phyloP scores from a whole-genome alignment of 2,329 filamentous ascomycete species.

The Calonectria naviculata region DNA sequence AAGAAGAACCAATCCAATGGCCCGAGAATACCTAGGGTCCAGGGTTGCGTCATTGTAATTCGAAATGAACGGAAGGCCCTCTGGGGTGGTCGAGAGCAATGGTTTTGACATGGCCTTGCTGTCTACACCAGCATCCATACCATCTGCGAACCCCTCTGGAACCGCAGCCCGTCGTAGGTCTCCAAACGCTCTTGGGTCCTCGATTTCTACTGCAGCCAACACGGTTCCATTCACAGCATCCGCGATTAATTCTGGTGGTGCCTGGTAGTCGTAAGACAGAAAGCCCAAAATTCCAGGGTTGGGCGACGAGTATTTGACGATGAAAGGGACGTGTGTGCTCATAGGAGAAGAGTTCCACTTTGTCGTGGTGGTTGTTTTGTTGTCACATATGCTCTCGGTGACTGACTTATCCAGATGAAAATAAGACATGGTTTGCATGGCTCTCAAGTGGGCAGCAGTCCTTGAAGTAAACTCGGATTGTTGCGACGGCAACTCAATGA shows the following conservation, averaged over 20 bases:
- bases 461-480: slow-evolving; percentile 64
- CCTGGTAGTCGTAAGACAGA: slow-evolving; percentile 74
- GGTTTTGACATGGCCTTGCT: not conserved
- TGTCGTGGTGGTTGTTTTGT: slow-evolving; percentile 18
- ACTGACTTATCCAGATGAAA: slow-evolving; percentile 64
- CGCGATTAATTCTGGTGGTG: slow-evolving; percentile 66
- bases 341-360: slow-evolving; percentile 68
- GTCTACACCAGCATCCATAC: slow-evolving; percentile 27
- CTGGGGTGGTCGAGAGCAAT: slow-evolving; percentile 46
- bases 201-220: slow-evolving; percentile 73
- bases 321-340: slow-evolving; percentile 67
- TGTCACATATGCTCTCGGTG: slow-evolving; percentile 31
- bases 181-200: slow-evolving; percentile 63
- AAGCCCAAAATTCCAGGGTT: slow-evolving; percentile 71
- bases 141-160: slow-evolving; percentile 21
- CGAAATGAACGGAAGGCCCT: slow-evolving; percentile 72
- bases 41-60: slow-evolving; percentile 65
- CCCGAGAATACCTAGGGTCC: slow-evolving; percentile 67
- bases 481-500: slow-evolving; percentile 70
- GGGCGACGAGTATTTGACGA: slow-evolving; percentile 67
- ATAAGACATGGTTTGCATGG: slow-evolving; percentile 85
- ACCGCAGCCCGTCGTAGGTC: slow-evolving; percentile 29
- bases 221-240: slow-evolving; percentile 78
- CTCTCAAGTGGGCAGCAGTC: slow-evolving; percentile 73
- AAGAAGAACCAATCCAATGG: slow-evolving; percentile 75